These are phyloP conservation scores for Leishmania guyanensis DNA, from an alignment of 208 protist species.

Conservation along the genomic window DNA sequence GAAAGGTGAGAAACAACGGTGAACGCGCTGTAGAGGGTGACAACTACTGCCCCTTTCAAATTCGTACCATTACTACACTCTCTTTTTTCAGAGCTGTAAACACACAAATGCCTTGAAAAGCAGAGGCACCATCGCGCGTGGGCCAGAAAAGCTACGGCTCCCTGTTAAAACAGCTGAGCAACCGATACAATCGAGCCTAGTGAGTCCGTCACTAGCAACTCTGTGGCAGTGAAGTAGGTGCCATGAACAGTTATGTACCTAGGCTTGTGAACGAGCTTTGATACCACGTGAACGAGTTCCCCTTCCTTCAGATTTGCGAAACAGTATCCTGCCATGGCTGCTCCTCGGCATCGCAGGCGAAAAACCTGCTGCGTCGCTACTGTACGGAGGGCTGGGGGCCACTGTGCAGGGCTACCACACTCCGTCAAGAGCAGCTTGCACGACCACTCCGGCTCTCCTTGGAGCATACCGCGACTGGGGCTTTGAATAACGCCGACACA, in stretches of 20 bases:
- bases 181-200: constrained; percentile 73
- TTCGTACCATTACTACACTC: neutral
- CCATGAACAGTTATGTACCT: constrained; percentile 78
- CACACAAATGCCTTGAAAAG: neutral
- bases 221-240: constrained; percentile 75
- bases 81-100: neutral
- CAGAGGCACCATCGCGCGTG: neutral
- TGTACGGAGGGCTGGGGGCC: constrained; percentile 1
- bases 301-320: constrained; percentile 52
- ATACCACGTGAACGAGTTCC: constrained; percentile 78
- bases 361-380: constrained; percentile 30
- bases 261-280: constrained; percentile 74
- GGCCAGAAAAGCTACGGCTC: neutral
- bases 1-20: neutral
- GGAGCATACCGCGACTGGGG: constrained; percentile 57
- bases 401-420: constrained; percentile 49
- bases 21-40: neutral
- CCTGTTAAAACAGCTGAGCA: constrained; percentile 15
- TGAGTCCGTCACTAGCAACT: constrained; percentile 77
- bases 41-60: neutral
- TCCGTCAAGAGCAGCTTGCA: constrained; percentile 77
- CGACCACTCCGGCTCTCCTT: constrained; percentile 74
- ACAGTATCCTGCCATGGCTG: constrained; percentile 59
- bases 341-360: constrained; percentile 69
- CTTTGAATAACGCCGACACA: constrained; percentile 81